These are phyloP conservation scores for Ogataea philodendri DNA, from an alignment of 805 yeast genomes.

Conservation along the genomic window DNA sequence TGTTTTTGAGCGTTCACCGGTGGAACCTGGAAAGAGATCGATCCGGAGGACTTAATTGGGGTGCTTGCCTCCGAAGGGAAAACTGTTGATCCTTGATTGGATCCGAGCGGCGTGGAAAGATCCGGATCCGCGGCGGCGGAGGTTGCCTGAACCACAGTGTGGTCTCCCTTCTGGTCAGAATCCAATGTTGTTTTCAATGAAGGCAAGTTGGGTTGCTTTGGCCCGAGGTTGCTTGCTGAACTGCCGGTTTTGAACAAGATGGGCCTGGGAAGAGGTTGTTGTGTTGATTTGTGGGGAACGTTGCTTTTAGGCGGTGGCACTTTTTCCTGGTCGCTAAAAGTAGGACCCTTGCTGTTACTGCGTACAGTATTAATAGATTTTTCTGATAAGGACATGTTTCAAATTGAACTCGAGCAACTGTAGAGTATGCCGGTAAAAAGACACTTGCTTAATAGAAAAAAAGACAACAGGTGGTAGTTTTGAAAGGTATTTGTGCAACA, in stretches of 20 bases:
- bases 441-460: too few species aligned
- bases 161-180: neutral
- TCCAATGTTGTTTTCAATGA: slow-evolving; percentile 23
- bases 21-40: slow-evolving; percentile 49
- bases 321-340: slow-evolving; percentile 3
- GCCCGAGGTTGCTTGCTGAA: slow-evolving; percentile 12
- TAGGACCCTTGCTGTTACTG: too few species aligned
- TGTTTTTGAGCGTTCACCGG: slow-evolving; percentile 41
- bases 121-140: slow-evolving; percentile 4
- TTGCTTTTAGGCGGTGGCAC: neutral
- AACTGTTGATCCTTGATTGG: too few species aligned
- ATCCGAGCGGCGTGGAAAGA: slow-evolving; percentile 4
- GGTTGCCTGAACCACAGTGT: neutral
- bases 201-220: slow-evolving; percentile 24
- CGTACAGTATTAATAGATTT: slow-evolving; percentile 20
- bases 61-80: slow-evolving; percentile 13
- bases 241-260: slow-evolving; percentile 21
- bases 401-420: too few species aligned
- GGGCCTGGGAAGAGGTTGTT: slow-evolving; percentile 20
- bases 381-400: slow-evolving; percentile 23
- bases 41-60: slow-evolving; percentile 25
- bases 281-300: neutral
- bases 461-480: too few species aligned
- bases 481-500: too few species aligned
- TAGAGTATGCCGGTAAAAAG: too few species aligned